A percentile compares a stretch with the other conserved stretches of the same genome.
Evolutionary conservation across 139 green algal genomes (phyloP).

Genomic region (Coelastrella sp.): DNA sequence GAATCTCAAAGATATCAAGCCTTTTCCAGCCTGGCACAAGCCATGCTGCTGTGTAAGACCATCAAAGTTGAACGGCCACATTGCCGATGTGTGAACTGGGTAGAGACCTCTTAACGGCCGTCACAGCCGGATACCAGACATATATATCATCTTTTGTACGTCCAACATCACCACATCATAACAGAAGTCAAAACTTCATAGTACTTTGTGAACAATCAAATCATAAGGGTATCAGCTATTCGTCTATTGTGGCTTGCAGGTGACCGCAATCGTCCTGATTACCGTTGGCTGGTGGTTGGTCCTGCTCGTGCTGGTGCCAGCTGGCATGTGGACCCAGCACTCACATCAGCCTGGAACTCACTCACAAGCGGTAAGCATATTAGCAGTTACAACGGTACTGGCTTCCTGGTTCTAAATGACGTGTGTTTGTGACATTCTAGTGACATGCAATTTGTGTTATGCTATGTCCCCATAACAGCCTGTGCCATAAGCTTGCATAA

Average conservation of each 20-base stretch:
- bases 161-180: not conserved
- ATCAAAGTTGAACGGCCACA: too few species aligned
- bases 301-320: conserved; percentile 18
- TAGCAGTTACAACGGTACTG: not conserved
- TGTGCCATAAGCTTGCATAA: too few species aligned
- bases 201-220: not conserved
- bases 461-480: too few species aligned
- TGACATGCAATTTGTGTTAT: too few species aligned
- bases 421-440: not conserved
- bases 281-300: conserved; percentile 44
- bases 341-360: conserved; percentile 40
- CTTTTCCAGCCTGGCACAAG: too few species aligned
- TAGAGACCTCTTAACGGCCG: too few species aligned
- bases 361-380: conserved; percentile 14
- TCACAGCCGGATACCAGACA: too few species aligned
- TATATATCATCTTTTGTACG: too few species aligned
- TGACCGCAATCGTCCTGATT: not conserved
- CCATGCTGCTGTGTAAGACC: too few species aligned
- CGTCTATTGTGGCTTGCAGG: too few species aligned
- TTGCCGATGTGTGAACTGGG: too few species aligned
- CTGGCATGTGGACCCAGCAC: conserved; percentile 31
- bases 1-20: too few species aligned
- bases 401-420: not conserved
- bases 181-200: not conserved
- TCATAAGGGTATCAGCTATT: not conserved